Conservation (phyloP, 176 grass and related monocot genomes). For the Luzula sylvatica region DNA sequence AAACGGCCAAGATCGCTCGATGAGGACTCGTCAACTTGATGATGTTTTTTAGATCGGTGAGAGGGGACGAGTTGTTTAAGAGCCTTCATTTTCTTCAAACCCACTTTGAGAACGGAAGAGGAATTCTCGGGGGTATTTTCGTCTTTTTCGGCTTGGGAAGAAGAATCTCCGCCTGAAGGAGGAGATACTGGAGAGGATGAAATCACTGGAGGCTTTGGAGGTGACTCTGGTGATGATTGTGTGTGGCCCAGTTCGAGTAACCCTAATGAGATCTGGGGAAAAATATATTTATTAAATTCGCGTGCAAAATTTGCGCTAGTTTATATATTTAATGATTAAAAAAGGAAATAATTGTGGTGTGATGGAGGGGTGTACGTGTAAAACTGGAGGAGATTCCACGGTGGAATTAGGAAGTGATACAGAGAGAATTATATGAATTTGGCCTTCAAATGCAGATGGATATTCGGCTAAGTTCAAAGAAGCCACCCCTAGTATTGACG, state of each 20-base stretch:
- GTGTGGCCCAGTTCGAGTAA: constrained; percentile 9
- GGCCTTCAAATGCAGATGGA: constrained; percentile 41
- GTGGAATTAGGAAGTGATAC: constrained; percentile 31
- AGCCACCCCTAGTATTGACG: constrained; percentile 49
- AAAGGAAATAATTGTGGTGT: constrained; percentile 14
- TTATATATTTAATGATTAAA: background rate
- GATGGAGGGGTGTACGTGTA: constrained; percentile 58
- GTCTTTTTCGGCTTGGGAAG: constrained; percentile 49
- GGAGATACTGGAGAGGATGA: constrained; percentile 24
- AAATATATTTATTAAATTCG: constrained; percentile 2
- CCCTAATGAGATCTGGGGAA: constrained; percentile 15
- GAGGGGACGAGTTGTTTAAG: constrained; percentile 67
- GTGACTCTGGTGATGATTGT: constrained; percentile 12
- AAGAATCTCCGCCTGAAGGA: constrained; percentile 52
- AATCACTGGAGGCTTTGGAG: background rate
- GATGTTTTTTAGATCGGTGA: constrained; percentile 56
- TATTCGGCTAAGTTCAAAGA: constrained; percentile 70
- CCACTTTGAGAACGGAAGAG: constrained; percentile 75
- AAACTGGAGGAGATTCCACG: constrained; percentile 37
- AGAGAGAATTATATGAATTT: constrained; percentile 58
- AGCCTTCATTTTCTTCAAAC: constrained; percentile 87
- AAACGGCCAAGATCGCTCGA: constrained; percentile 16
- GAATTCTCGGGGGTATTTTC: constrained; percentile 15
- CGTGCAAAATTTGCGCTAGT: background rate
- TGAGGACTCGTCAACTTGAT: constrained; percentile 42